These are phyloP conservation scores for Nepenthes mirabilis DNA, from an alignment of 148 eudicot genomes.

Conservation along the genomic window DNA sequence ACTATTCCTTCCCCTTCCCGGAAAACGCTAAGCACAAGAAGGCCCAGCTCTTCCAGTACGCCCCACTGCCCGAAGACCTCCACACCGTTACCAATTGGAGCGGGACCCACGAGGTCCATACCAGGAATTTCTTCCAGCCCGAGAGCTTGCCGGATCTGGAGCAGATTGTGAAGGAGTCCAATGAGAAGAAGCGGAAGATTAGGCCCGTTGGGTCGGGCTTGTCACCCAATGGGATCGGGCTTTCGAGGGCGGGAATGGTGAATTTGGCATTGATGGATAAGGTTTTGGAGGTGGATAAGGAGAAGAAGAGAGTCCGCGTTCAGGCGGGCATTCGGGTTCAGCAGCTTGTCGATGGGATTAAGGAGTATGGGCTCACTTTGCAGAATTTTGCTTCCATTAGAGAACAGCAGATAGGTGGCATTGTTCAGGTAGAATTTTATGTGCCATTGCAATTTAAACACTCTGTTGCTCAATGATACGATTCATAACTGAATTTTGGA, in stretches of 20 bases:
- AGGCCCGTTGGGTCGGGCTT: slow-evolving; percentile 85
- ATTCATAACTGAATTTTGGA: no score
- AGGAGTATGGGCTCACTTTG: slow-evolving; percentile 69
- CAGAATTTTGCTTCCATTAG: slow-evolving; percentile 93
- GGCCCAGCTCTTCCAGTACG: slow-evolving; percentile 77
- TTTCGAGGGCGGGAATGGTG: slow-evolving; percentile 83
- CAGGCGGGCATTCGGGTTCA: slow-evolving; percentile 84
- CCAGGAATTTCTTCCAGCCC: slow-evolving; percentile 62
- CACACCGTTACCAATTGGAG: slow-evolving; percentile 82
- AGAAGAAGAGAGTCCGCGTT: slow-evolving; percentile 65
- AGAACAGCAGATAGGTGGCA: slow-evolving; percentile 95
- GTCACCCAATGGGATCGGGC: slow-evolving; percentile 86
- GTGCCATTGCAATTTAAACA: neutral
- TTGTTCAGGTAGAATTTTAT: slow-evolving; percentile 51
- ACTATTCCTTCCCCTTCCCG: slow-evolving; percentile 90
- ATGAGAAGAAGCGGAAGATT: slow-evolving; percentile 44
- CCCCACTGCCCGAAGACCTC: slow-evolving; percentile 80
- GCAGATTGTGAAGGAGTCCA: slow-evolving; percentile 27
- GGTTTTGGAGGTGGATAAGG: slow-evolving; percentile 74
- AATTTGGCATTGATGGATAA: slow-evolving; percentile 75
- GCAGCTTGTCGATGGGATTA: slow-evolving; percentile 80
- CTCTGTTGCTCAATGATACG: neutral
- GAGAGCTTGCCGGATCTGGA: slow-evolving; percentile 44
- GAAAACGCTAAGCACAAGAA: slow-evolving; percentile 70
- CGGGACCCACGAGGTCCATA: slow-evolving; percentile 79